Evolutionary conservation across 352 stramenopile genomes (phyloP).

Genomic region (Globisporangium recalcitrans): DNA sequence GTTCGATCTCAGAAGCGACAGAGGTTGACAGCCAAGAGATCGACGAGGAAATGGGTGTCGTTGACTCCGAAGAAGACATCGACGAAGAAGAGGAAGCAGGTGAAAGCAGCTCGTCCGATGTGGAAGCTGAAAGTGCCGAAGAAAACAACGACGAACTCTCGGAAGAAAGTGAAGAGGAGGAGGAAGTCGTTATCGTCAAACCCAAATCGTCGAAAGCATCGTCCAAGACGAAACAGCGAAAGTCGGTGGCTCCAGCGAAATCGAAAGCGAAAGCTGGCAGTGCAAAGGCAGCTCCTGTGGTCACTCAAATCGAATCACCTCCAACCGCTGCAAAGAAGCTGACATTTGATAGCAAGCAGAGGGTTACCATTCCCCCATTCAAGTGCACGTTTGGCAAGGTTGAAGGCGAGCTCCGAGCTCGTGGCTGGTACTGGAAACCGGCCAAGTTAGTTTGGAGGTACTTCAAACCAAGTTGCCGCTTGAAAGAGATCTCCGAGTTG

Average conservation of each 20-base stretch:
- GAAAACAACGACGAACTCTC: conserved; percentile 8
- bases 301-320: not conserved
- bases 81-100: not conserved
- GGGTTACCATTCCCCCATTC: conserved; percentile 39
- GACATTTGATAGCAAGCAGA: conserved; percentile 9
- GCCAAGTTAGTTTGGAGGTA: conserved; percentile 41
- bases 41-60: conserved; percentile 21
- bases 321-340: conserved; percentile 15
- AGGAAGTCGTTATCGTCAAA: conserved; percentile 2
- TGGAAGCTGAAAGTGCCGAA: conserved; percentile 11
- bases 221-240: conserved; percentile 4
- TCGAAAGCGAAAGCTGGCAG: not conserved
- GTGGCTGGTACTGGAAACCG: conserved; percentile 65
- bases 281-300: not conserved
- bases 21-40: conserved; percentile 5
- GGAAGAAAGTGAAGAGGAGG: conserved; percentile 15
- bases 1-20: not conserved
- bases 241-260: conserved; percentile 4
- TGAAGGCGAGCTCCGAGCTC: conserved; percentile 43
- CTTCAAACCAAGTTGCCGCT: conserved; percentile 32
- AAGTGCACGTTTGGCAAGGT: conserved; percentile 57
- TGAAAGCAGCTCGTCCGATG: conserved; percentile 5
- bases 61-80: conserved; percentile 9
- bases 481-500: conserved; percentile 18
- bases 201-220: not conserved